Evolutionary conservation across 345 rosid species (phyloP).

Genomic region (Aethionema arabicum): DNA sequence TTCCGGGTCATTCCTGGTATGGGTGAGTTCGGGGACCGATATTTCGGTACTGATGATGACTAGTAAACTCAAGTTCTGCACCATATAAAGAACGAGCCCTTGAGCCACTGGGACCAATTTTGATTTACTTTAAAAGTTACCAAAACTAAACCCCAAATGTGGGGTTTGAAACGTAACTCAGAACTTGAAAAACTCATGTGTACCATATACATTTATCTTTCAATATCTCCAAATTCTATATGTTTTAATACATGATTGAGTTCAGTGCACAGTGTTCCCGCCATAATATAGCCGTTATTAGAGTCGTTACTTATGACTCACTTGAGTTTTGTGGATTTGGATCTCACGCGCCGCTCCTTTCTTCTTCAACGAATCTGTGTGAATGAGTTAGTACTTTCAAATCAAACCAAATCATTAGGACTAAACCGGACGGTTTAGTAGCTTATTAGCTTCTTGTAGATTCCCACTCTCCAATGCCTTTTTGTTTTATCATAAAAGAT

Average conservation of each 20-base stretch:
- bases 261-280: slow-evolving; percentile 2
- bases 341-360: too few relatives aligned
- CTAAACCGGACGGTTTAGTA: neutral
- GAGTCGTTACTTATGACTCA: too few relatives aligned
- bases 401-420: too few relatives aligned
- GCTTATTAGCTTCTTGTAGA: neutral
- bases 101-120: slow-evolving; percentile 35
- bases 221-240: slow-evolving; percentile 14
- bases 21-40: slow-evolving; percentile 98
- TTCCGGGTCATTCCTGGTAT: slow-evolving; percentile 94
- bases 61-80: slow-evolving; percentile 31
- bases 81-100: slow-evolving; percentile 6
- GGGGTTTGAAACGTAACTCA: slow-evolving; percentile 12
- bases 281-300: too few relatives aligned
- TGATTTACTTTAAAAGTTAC: slow-evolving; percentile 27
- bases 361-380: too few relatives aligned
- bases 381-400: too few relatives aligned
- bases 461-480: too few relatives aligned
- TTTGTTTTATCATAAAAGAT: too few relatives aligned
- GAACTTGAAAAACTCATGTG: slow-evolving; percentile 17
- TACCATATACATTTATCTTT: slow-evolving; percentile 29
- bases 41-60: slow-evolving; percentile 94
- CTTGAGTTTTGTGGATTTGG: too few relatives aligned
- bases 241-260: slow-evolving; percentile 4
- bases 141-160: neutral